These are phyloP conservation scores for Pleurotus giganteus DNA, from an alignment of 768 basidiomycete genomes.

Conservation along the genomic window DNA sequence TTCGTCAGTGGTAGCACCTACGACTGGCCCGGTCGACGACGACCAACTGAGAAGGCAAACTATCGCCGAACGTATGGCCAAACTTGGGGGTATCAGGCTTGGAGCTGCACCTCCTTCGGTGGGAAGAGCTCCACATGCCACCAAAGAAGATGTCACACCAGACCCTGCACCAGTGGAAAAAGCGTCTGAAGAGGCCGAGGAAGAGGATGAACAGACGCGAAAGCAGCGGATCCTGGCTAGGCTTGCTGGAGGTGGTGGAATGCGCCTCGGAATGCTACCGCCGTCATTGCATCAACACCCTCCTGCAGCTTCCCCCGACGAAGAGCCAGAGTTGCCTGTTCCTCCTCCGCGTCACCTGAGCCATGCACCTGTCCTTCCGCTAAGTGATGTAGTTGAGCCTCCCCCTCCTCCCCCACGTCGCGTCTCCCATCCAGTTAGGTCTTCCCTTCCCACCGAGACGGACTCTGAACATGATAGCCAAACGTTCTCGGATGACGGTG, in stretches of 20 bases:
- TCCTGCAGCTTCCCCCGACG: conserved; percentile 25
- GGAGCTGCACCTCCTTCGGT: conserved; percentile 58
- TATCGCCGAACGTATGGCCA: conserved; percentile 95
- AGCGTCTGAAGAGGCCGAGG: conserved; percentile 32
- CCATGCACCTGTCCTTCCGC: conserved; percentile 28
- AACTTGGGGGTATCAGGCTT: conserved; percentile 81
- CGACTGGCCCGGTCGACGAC: conserved; percentile 30
- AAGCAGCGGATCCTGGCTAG: conserved; percentile 54
- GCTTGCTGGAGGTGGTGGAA: conserved; percentile 54
- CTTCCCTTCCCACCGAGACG: conserved; percentile 31
- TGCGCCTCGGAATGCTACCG: conserved; percentile 59
- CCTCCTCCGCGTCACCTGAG: conserved; percentile 16
- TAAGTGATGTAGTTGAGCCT: conserved; percentile 9
- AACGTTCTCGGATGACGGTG: conserved; percentile 54
- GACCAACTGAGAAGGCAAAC: conserved; percentile 59
- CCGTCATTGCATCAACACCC: conserved; percentile 32
- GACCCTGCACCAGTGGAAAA: conserved; percentile 16
- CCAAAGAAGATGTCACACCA: conserved; percentile 15
- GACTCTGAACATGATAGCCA: conserved; percentile 48
- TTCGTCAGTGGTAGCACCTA: conserved; percentile 15
- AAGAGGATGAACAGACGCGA: conserved; percentile 62
- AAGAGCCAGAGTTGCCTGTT: conserved; percentile 14
- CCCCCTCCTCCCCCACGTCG: conserved; percentile 17
- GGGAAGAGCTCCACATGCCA: conserved; percentile 34
- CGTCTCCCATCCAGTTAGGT: conserved; percentile 22